Evolutionary conservation across 192 early-diverging fungal species (phyloP).

Genomic region (Backusella psychrophila): DNA sequence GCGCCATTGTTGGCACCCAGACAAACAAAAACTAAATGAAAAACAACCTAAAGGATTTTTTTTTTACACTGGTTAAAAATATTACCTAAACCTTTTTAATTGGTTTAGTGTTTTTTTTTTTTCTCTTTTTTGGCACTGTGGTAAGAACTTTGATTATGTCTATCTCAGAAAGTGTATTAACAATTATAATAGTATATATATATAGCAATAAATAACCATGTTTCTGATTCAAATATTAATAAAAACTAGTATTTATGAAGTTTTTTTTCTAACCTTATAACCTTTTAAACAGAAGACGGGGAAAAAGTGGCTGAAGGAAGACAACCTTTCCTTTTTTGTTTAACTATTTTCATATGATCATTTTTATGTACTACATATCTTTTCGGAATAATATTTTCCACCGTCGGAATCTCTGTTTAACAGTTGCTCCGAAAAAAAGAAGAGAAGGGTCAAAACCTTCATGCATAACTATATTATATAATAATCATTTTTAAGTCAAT

Average conservation of each 20-base stretch:
- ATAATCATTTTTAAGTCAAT: too few species aligned
- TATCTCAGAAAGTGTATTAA: not conserved
- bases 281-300: not conserved
- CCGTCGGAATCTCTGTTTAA: not conserved
- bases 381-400: not conserved
- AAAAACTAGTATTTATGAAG: not conserved
- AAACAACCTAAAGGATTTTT: not conserved
- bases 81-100: not conserved
- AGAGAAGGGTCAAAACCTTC: not conserved
- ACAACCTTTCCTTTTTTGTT: not conserved
- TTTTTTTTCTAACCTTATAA: not conserved
- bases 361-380: not conserved
- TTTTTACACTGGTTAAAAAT: not conserved
- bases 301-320: not conserved
- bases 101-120: not conserved
- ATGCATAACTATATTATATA: not conserved
- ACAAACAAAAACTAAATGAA: not conserved
- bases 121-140: not conserved
- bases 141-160: not conserved
- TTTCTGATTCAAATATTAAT: not conserved
- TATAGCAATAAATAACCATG: not conserved
- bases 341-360: not conserved
- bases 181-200: not conserved
- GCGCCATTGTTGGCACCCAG: constrained; percentile 17
- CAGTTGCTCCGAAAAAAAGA: not conserved